These are phyloP conservation scores for Botryotinia narcissicola DNA, from an alignment of 2,329 filamentous ascomycete species.

Conservation along the genomic window DNA sequence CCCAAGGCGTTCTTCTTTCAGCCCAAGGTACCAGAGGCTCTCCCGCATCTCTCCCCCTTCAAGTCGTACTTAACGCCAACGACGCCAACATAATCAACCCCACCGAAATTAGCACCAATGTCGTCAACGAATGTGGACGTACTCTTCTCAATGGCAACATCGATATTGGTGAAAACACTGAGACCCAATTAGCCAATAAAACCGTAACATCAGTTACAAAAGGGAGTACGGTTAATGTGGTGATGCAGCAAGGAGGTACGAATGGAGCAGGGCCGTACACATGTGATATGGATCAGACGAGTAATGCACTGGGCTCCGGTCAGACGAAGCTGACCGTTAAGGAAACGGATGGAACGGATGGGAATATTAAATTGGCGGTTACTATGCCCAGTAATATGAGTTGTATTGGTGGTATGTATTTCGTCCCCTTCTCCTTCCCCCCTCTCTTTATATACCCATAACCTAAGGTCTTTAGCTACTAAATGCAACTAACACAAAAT, in stretches of 20 bases:
- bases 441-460: neutral
- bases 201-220: conserved; percentile 50
- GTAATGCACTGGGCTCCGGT: conserved; percentile 23
- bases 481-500: neutral
- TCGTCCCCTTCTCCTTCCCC: no score
- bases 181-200: conserved; percentile 48
- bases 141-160: conserved; percentile 61
- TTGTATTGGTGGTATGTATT: conserved; percentile 6
- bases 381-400: conserved; percentile 7
- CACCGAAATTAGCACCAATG: conserved; percentile 50
- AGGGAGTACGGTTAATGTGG: conserved; percentile 48
- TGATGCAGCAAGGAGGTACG: conserved; percentile 53
- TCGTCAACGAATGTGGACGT: conserved; percentile 60
- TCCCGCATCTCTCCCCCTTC: conserved; percentile 1
- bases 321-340: conserved; percentile 7
- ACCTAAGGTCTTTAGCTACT: no score
- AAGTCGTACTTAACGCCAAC: conserved; percentile 58
- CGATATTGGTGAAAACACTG: conserved; percentile 56
- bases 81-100: conserved; percentile 63
- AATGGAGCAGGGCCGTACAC: conserved; percentile 55
- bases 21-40: conserved; percentile 12
- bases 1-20: conserved; percentile 9
- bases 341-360: neutral
- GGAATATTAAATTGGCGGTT: neutral
- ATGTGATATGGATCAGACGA: conserved; percentile 52